These are phyloP conservation scores for Lactarius pseudohatsudake DNA, from an alignment of 768 basidiomycete species.

Conservation along the genomic window DNA sequence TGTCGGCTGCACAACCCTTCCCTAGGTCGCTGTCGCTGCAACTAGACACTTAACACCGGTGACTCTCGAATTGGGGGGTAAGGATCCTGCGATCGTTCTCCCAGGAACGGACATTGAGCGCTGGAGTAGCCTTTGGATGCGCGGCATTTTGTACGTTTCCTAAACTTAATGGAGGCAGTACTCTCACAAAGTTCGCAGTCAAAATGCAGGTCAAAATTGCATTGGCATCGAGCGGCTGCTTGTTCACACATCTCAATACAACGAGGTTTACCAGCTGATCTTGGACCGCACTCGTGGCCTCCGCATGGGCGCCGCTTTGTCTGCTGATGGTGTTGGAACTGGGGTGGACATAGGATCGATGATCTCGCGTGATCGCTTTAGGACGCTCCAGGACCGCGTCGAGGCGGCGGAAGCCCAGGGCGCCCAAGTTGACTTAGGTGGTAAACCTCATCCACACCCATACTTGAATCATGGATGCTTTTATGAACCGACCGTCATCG, in stretches of 20 bases:
- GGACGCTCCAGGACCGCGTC: slow-evolving; percentile 66
- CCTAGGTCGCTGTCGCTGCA: slow-evolving; percentile 77
- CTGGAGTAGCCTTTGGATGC: slow-evolving; percentile 83
- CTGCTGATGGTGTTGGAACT: slow-evolving; percentile 66
- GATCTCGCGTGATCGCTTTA: slow-evolving; percentile 44
- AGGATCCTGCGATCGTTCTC: slow-evolving; percentile 90
- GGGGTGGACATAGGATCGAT: slow-evolving; percentile 77
- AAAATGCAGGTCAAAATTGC: slow-evolving; percentile 94
- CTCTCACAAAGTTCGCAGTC: slow-evolving; percentile 46
- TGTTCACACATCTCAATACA: slow-evolving; percentile 76
- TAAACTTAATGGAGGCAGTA: neutral
- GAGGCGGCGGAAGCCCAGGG: slow-evolving; percentile 67
- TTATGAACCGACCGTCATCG: slow-evolving; percentile 86
- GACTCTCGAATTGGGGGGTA: slow-evolving; percentile 91
- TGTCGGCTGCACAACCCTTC: neutral
- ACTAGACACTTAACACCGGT: slow-evolving; percentile 88
- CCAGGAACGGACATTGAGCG: slow-evolving; percentile 79
- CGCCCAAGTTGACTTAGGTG: slow-evolving; percentile 62
- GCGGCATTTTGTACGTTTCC: slow-evolving; percentile 80
- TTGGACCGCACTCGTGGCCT: slow-evolving; percentile 62
- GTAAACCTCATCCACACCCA: slow-evolving; percentile 60
- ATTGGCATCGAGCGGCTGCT: slow-evolving; percentile 95
- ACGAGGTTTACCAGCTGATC: slow-evolving; percentile 68
- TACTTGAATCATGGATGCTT: slow-evolving; percentile 74
- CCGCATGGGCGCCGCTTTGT: slow-evolving; percentile 75